Conservation (phyloP, 164 flowering plant species). For the Annona squamosa region DNA sequence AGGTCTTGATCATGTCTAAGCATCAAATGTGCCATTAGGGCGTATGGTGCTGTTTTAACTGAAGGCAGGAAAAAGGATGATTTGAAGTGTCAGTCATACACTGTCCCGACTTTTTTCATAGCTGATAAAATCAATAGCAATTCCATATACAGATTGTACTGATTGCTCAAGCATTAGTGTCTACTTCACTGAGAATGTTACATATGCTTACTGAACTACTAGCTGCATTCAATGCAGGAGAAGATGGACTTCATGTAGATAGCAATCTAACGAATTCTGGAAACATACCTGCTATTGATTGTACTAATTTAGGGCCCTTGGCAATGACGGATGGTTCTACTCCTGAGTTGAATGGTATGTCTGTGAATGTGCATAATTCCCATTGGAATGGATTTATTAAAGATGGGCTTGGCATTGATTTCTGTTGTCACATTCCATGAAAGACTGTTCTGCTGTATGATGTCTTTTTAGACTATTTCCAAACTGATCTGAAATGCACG, state of each 20-base stretch:
- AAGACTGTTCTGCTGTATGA: neutral
- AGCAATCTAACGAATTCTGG: constrained; percentile 17
- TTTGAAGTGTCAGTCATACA: too few species aligned
- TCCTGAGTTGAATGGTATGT: constrained; percentile 26
- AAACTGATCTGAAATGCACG: neutral
- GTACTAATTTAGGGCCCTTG: constrained; percentile 22
- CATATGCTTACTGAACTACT: neutral
- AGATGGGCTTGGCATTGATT: neutral
- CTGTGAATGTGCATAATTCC: neutral
- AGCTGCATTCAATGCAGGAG: constrained; percentile 10
- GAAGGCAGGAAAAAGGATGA: too few species aligned
- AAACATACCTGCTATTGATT: constrained; percentile 13
- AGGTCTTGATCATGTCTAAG: too few species aligned
- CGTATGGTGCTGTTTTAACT: too few species aligned
- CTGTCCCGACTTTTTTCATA: too few species aligned
- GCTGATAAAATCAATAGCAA: too few species aligned
- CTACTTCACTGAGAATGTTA: too few species aligned
- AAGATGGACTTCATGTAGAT: constrained; percentile 21
- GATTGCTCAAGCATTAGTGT: too few species aligned
- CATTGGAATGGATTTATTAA: neutral
- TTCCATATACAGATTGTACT: too few species aligned
- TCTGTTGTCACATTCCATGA: neutral
- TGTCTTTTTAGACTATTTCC: neutral
- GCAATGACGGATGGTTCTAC: constrained; percentile 22
- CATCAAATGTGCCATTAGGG: too few species aligned